phyloP scores from a whole-genome alignment of 768 basidiomycete genomes.

The Russula griseocarnosa region DNA sequence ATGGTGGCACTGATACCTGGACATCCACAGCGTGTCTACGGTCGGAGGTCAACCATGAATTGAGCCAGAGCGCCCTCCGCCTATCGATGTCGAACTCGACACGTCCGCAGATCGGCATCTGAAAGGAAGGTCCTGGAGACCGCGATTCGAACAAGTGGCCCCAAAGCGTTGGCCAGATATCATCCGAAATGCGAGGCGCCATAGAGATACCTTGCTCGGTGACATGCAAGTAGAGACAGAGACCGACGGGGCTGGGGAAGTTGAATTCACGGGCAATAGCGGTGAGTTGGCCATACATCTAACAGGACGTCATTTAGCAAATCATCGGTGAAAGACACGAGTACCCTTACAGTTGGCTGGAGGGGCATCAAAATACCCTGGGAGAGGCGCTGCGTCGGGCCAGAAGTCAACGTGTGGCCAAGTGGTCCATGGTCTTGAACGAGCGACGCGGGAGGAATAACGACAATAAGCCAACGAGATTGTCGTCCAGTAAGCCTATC shows the following conservation, averaged over 20 bases:
- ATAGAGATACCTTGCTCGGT: constrained; percentile 51
- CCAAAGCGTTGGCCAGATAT: constrained; percentile 74
- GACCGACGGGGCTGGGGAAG: constrained; percentile 69
- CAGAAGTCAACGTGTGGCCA: constrained; percentile 54
- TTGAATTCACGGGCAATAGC: constrained; percentile 80
- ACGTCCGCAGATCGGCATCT: constrained; percentile 64
- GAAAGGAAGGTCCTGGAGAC: constrained; percentile 34
- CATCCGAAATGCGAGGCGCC: constrained; percentile 73
- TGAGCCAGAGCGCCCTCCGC: constrained; percentile 72
- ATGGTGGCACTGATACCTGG: constrained; percentile 42
- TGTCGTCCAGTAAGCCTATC: constrained; percentile 41
- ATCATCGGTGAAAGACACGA: background rate
- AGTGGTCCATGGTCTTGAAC: constrained; percentile 55
- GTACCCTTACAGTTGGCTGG: constrained; percentile 57
- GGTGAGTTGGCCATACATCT: constrained; percentile 74
- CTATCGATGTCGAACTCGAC: constrained; percentile 87
- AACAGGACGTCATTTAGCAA: constrained; percentile 14
- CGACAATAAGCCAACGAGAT: constrained; percentile 55
- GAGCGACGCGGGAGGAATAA: constrained; percentile 60
- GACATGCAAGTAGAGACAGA: constrained; percentile 76
- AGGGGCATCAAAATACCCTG: constrained; percentile 74
- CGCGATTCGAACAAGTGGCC: constrained; percentile 50
- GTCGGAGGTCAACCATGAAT: constrained; percentile 58
- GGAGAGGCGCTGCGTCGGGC: constrained; percentile 56
- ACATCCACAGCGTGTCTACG: constrained; percentile 43